phyloP scores from a whole-genome alignment of 1,139 yeast genomes.

The Pichia terricola region DNA sequence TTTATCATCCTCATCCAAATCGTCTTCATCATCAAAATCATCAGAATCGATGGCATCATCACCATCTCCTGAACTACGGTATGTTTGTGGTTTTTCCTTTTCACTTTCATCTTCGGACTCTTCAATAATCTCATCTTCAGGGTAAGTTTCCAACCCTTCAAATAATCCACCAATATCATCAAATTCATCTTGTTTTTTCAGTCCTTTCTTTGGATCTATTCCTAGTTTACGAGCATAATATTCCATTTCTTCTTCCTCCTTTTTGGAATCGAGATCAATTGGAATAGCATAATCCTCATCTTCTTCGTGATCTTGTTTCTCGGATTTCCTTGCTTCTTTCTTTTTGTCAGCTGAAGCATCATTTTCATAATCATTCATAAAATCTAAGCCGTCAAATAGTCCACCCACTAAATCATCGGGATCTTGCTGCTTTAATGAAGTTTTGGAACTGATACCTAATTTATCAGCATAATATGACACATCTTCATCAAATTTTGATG shows the following conservation, averaged over 20 bases:
- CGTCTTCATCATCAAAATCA: constrained; percentile 38
- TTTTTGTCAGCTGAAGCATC: background rate
- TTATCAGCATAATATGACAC: constrained; percentile 68
- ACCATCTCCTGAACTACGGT: constrained; percentile 4
- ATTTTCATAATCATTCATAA: constrained; percentile 12
- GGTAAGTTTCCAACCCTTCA: constrained; percentile 36
- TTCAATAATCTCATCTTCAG: background rate
- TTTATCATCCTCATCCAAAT: constrained; percentile 37
- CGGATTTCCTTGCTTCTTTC: constrained; percentile 1
- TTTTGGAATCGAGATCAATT: constrained; percentile 15
- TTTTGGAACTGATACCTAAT: constrained; percentile 37
- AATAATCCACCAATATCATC: constrained; percentile 25
- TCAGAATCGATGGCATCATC: constrained; percentile 29
- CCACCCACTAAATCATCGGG: constrained; percentile 26
- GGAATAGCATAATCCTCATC: constrained; percentile 23
- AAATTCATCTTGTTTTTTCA: constrained; percentile 20
- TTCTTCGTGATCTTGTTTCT: background rate
- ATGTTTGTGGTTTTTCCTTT: background rate
- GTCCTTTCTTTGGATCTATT: constrained; percentile 16
- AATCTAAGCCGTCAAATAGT: constrained; percentile 43
- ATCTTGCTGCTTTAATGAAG: constrained; percentile 16
- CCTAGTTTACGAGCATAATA: constrained; percentile 82
- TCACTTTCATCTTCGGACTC: background rate
- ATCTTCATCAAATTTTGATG: constrained; percentile 47
- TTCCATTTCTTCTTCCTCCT: constrained; percentile 73